Evolutionary conservation across 495 filamentous ascomycete genomes (phyloP).

Genomic region (Daldinia childiae): DNA sequence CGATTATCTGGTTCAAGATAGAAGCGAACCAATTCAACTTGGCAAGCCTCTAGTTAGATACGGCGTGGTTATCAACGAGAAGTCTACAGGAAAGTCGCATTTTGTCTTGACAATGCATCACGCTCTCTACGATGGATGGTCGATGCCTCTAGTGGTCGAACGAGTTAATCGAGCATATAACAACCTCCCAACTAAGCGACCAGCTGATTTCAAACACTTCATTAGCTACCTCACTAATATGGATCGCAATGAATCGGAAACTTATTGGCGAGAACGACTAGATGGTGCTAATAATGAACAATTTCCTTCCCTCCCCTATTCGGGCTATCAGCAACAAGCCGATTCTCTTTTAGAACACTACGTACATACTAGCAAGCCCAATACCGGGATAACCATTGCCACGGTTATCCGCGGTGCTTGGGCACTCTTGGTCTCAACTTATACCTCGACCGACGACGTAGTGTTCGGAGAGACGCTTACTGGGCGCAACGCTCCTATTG

Average conservation of each 20-base stretch:
- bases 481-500: constrained; percentile 62
- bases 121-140: constrained; percentile 75
- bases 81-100: constrained; percentile 50
- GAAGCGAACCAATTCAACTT: constrained; percentile 60
- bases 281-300: constrained; percentile 62
- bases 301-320: constrained; percentile 65
- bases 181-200: constrained; percentile 52
- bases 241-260: constrained; percentile 46
- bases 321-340: constrained; percentile 63
- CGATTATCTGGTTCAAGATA: constrained; percentile 55
- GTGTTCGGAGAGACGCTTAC: constrained; percentile 66
- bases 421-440: constrained; percentile 65
- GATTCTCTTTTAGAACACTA: constrained; percentile 63
- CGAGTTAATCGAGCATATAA: constrained; percentile 58
- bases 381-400: constrained; percentile 61
- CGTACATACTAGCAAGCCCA: constrained; percentile 51
- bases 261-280: constrained; percentile 57
- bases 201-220: constrained; percentile 56
- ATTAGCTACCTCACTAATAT: constrained; percentile 55
- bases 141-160: constrained; percentile 64
- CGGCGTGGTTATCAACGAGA: constrained; percentile 55
- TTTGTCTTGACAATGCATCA: constrained; percentile 74
- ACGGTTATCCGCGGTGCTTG: constrained; percentile 70
- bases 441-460: constrained; percentile 63
- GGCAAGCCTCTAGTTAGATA: constrained; percentile 65